These are phyloP conservation scores for Leccinellum luteum DNA, from an alignment of 768 basidiomycete genomes.

Conservation along the genomic window DNA sequence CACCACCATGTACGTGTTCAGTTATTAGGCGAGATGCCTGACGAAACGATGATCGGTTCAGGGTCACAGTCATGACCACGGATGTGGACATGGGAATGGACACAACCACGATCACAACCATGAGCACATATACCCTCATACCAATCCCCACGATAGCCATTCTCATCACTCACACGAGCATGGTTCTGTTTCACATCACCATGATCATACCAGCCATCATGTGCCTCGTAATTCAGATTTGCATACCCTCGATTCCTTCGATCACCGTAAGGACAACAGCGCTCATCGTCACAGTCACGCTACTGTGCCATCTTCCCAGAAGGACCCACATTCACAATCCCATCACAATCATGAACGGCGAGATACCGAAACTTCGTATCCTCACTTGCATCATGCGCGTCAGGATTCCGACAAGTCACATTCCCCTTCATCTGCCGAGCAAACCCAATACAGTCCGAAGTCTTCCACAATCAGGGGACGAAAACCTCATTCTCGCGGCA, in stretches of 20 bases:
- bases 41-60: slow-evolving; percentile 2
- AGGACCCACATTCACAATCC: slow-evolving; percentile 27
- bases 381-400: slow-evolving; percentile 24
- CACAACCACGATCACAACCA: slow-evolving; percentile 16
- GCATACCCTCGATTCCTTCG: slow-evolving; percentile 7
- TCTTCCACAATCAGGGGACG: slow-evolving; percentile 25
- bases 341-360: slow-evolving; percentile 25
- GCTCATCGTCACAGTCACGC: slow-evolving; percentile 20
- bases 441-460: slow-evolving; percentile 6
- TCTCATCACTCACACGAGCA: slow-evolving; percentile 20
- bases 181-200: slow-evolving; percentile 14
- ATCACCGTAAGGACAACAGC: slow-evolving; percentile 9
- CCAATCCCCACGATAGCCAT: slow-evolving; percentile 29
- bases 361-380: slow-evolving; percentile 23
- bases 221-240: slow-evolving; percentile 17
- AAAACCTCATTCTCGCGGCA: slow-evolving; percentile 39
- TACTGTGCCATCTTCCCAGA: slow-evolving; percentile 7
- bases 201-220: slow-evolving; percentile 20
- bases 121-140: slow-evolving; percentile 35
- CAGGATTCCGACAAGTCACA: slow-evolving; percentile 27
- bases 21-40: neutral
- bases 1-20: slow-evolving; percentile 53
- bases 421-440: slow-evolving; percentile 12
- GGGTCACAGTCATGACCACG: slow-evolving; percentile 21
- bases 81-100: slow-evolving; percentile 9